Evolutionary conservation across 1,284 basidiomycete species (phyloP).

Genomic region (Vanrija humicola): DNA sequence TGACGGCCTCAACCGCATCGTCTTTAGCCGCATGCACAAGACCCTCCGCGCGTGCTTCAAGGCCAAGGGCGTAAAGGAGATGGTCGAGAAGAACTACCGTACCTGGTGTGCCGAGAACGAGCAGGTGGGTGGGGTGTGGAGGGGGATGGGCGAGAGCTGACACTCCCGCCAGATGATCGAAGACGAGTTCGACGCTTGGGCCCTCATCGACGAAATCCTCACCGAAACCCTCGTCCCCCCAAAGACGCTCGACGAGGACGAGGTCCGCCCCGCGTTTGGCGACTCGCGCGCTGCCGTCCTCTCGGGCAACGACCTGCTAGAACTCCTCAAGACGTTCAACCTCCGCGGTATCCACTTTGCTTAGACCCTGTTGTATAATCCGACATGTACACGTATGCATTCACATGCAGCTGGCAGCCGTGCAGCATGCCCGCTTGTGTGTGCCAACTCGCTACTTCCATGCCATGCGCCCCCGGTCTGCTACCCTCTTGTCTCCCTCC

Average conservation of each 20-base stretch:
- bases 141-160: not conserved
- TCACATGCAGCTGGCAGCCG: constrained; percentile 9
- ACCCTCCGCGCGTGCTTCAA: constrained; percentile 79
- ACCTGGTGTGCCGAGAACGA: constrained; percentile 87
- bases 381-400: constrained; percentile 23
- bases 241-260: constrained; percentile 20
- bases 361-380: constrained; percentile 37
- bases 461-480: not conserved
- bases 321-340: constrained; percentile 72
- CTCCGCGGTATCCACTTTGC: constrained; percentile 78
- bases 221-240: constrained; percentile 45
- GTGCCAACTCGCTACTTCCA: too few relatives aligned
- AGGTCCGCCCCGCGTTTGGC: constrained; percentile 52
- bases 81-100: constrained; percentile 90
- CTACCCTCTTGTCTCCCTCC: too few relatives aligned
- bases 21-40: constrained; percentile 90
- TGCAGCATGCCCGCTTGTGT: too few relatives aligned
- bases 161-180: constrained; percentile 60
- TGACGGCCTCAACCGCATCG: constrained; percentile 85
- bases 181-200: constrained; percentile 66
- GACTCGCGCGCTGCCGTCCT: constrained; percentile 76
- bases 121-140: constrained; percentile 54
- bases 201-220: constrained; percentile 72
- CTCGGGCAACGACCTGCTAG: constrained; percentile 78
- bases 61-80: constrained; percentile 89